A percentile compares a stretch with the other conserved stretches of the same genome.
phyloP scores from a whole-genome alignment of 352 stramenopile species.

The Phytophthora podocarpi region DNA sequence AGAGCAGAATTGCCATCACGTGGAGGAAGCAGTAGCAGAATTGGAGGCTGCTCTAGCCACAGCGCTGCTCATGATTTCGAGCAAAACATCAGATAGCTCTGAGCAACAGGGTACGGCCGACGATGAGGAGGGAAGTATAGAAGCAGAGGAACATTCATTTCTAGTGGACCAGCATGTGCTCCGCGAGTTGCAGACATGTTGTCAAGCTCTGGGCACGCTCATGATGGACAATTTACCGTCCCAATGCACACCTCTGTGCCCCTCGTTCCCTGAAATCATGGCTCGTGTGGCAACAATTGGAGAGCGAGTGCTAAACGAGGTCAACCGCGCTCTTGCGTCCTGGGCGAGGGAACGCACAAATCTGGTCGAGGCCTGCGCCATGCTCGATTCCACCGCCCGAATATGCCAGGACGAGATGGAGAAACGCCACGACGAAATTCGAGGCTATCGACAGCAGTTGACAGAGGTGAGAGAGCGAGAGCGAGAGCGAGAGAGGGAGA shows the following conservation, averaged over 20 bases:
- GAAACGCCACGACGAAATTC: conserved; percentile 36
- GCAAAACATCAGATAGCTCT: neutral
- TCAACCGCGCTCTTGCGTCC: conserved; percentile 27
- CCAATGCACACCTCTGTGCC: conserved; percentile 8
- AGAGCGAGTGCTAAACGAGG: conserved; percentile 9
- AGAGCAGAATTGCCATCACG: conserved; percentile 21
- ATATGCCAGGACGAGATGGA: conserved; percentile 47
- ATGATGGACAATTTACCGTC: neutral
- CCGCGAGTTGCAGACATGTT: conserved; percentile 25
- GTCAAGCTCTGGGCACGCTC: conserved; percentile 23
- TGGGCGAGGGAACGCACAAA: conserved; percentile 48
- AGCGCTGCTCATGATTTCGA: conserved; percentile 15
- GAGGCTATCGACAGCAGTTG: conserved; percentile 28
- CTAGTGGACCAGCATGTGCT: conserved; percentile 21
- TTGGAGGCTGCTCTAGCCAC: conserved; percentile 41
- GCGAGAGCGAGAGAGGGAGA: no score
- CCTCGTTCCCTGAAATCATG: conserved; percentile 19
- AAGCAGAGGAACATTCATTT: conserved; percentile 4
- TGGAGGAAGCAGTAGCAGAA: conserved; percentile 38
- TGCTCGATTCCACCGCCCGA: conserved; percentile 36
- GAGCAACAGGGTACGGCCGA: neutral
- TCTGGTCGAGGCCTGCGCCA: conserved; percentile 30
- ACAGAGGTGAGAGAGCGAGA: conserved; percentile 33
- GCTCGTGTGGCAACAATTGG: conserved; percentile 14
- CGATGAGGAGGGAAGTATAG: neutral